Evolutionary conservation across 2,329 filamentous ascomycete genomes (phyloP).

Genomic region (Fusarium verrucosum): DNA sequence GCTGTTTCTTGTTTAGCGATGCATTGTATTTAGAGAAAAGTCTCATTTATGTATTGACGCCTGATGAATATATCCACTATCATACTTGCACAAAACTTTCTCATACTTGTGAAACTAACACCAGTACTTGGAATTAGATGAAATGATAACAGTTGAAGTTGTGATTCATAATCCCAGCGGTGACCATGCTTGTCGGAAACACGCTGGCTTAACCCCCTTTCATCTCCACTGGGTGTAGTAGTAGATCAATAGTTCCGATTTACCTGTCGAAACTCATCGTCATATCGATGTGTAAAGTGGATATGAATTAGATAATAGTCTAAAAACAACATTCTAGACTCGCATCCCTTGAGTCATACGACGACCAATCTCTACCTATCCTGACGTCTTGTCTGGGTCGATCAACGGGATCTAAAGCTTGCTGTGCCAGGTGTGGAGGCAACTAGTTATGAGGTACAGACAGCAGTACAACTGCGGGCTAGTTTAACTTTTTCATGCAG

Average conservation of each 20-base stretch:
- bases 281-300: neutral
- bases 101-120: neutral
- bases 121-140: too few species aligned
- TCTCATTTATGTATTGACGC: neutral
- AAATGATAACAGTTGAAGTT: too few species aligned
- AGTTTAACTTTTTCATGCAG: too few species aligned
- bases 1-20: neutral
- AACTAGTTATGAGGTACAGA: neutral
- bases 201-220: neutral
- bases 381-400: neutral
- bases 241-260: neutral
- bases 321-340: neutral
- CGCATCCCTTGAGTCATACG: neutral
- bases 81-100: neutral
- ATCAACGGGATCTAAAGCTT: neutral
- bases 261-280: neutral
- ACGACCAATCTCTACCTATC: neutral
- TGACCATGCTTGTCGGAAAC: too few species aligned
- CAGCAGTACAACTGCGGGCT: neutral
- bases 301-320: neutral
- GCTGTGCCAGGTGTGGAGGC: neutral
- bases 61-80: constrained; percentile 8
- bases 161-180: too few species aligned
- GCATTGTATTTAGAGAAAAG: neutral
- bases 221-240: neutral